Conservation (phyloP, 1,284 basidiomycete genomes). For the Malassezia cuniculi region DNA sequence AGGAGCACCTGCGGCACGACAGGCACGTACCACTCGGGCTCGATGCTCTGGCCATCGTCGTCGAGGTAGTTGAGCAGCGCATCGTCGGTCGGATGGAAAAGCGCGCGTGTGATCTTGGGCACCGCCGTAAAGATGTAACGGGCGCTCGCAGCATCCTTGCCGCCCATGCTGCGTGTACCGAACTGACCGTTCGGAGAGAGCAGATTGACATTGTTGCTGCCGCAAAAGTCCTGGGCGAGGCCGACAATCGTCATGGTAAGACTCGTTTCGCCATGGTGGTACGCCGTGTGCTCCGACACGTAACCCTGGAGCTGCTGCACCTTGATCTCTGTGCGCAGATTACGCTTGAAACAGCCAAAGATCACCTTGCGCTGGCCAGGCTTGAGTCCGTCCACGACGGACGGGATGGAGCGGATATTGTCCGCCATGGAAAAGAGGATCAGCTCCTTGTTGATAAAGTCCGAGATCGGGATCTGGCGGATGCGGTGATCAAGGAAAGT, state of each 20-base stretch:
- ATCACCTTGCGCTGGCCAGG: conserved; percentile 98
- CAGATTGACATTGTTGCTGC: conserved; percentile 89
- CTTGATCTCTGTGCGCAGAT: conserved; percentile 84
- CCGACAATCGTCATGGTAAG: conserved; percentile 81
- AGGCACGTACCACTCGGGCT: conserved; percentile 92
- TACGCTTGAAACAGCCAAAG: conserved; percentile 88
- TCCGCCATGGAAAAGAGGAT: conserved; percentile 99
- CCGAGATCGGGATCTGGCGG: conserved; percentile 70
- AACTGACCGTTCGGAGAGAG: conserved; percentile 86
- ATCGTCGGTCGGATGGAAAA: conserved; percentile 79
- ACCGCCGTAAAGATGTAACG: conserved; percentile 92
- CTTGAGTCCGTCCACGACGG: conserved; percentile 80
- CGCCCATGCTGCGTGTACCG: conserved; percentile 55
- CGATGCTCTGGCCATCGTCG: conserved; percentile 77
- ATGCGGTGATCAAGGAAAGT: conserved; percentile 85
- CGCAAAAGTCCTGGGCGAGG: conserved; percentile 85
- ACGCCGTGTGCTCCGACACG: conserved; percentile 81
- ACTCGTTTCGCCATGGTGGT: conserved; percentile 89
- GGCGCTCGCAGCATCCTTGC: conserved; percentile 68
- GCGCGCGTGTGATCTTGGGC: conserved; percentile 60
- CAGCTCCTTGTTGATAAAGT: conserved; percentile 97
- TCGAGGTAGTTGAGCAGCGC: conserved; percentile 67
- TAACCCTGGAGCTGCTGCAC: conserved; percentile 92
- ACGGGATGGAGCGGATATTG: conserved; percentile 78
- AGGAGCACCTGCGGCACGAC: conserved; percentile 75